Percentiles rank a stretch among this genome's conserved stretches.
Evolutionary conservation across 768 basidiomycete genomes (phyloP).

Genomic region (Trametes gibbosa): DNA sequence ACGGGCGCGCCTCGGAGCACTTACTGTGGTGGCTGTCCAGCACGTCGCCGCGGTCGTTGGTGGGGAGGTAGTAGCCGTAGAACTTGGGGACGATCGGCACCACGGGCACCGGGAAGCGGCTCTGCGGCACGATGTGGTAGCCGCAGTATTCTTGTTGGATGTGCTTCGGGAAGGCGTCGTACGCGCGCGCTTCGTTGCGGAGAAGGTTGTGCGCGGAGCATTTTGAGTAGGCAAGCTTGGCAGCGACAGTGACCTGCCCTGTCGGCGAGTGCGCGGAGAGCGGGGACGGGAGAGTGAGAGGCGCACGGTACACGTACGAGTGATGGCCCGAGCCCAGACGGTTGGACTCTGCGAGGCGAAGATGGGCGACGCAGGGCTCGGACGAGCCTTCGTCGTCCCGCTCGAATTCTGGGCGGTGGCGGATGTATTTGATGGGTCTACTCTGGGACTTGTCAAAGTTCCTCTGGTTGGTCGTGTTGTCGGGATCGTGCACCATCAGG

Average conservation of each 20-base stretch:
- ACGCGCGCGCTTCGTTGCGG: conserved; percentile 41
- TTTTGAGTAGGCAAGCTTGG: conserved; percentile 21
- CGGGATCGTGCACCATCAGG: conserved; percentile 27
- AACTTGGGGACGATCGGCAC: conserved; percentile 59
- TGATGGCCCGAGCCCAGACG: conserved; percentile 47
- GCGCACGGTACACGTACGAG: conserved; percentile 48
- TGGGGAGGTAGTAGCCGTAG: conserved; percentile 55
- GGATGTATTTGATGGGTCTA: conserved; percentile 14
- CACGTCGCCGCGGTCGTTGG: conserved; percentile 7
- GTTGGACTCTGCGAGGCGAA: conserved; percentile 43
- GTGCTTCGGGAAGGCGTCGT: conserved; percentile 43
- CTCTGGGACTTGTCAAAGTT: background rate
- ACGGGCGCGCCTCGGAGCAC: background rate
- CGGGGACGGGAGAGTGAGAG: conserved; percentile 46
- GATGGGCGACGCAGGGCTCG: conserved; percentile 34
- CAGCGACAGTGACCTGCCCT: conserved; percentile 27
- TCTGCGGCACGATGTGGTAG: conserved; percentile 40
- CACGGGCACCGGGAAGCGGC: conserved; percentile 44
- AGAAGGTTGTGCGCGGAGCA: conserved; percentile 21
- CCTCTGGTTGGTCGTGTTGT: conserved; percentile 5
- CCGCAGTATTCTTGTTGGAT: conserved; percentile 53
- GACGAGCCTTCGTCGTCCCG: conserved; percentile 1
- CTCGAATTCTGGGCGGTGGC: conserved; percentile 11
- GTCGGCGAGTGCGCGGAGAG: conserved; percentile 24
- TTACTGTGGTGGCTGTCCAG: conserved; percentile 2